Conservation (phyloP, 139 green algal species). For the Picochlorum sp. region DNA sequence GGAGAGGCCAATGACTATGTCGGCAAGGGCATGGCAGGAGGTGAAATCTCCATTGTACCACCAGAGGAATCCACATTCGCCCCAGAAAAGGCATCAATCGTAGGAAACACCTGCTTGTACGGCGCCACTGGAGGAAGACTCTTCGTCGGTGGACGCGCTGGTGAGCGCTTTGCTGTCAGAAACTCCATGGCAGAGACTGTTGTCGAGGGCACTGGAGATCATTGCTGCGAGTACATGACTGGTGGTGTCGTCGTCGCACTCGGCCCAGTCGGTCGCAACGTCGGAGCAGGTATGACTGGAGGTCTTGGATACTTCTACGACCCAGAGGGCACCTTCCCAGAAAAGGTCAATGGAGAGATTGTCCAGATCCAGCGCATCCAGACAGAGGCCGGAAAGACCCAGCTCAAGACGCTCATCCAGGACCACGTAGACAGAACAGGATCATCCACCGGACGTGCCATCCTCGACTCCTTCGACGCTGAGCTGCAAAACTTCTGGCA, state of each 20-base stretch:
- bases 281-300: slow-evolving; percentile 96
- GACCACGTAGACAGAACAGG: slow-evolving; percentile 76
- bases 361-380: slow-evolving; percentile 85
- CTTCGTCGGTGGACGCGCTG: slow-evolving; percentile 86
- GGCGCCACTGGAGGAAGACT: slow-evolving; percentile 89
- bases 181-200: slow-evolving; percentile 90
- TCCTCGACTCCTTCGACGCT: slow-evolving; percentile 77
- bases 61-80: slow-evolving; percentile 45
- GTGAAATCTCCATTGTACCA: slow-evolving; percentile 84
- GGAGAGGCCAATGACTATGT: slow-evolving; percentile 99
- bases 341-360: slow-evolving; percentile 96
- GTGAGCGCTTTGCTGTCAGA: slow-evolving; percentile 73
- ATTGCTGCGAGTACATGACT: slow-evolving; percentile 99
- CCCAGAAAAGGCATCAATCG: slow-evolving; percentile 60
- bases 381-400: slow-evolving; percentile 71
- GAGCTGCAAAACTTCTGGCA: slow-evolving; percentile 88
- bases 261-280: slow-evolving; percentile 73
- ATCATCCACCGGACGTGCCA: slow-evolving; percentile 50
- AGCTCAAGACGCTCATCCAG: slow-evolving; percentile 77
- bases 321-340: slow-evolving; percentile 78
- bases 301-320: slow-evolving; percentile 97
- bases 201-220: slow-evolving; percentile 93
- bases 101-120: slow-evolving; percentile 98
- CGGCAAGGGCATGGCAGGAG: slow-evolving; percentile 95
- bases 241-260: slow-evolving; percentile 50